Conservation (phyloP, 1,139 yeast genomes). For the Hansenula sp. region DNA sequence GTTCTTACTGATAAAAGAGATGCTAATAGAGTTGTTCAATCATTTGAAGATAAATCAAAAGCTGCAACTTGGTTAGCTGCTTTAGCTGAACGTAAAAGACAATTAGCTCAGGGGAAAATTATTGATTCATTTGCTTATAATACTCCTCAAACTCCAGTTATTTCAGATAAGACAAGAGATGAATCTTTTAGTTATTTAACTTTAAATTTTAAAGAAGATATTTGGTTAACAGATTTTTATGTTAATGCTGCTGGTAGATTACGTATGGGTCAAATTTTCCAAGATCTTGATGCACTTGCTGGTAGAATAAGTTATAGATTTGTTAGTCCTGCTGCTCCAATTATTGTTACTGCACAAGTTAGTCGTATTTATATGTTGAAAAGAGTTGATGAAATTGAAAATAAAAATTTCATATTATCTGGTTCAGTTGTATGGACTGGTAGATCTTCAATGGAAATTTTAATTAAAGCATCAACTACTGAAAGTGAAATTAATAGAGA, state of each 20-base stretch:
- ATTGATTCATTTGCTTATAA: conserved; percentile 68
- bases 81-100: conserved; percentile 66
- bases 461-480: conserved; percentile 81
- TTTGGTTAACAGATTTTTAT: conserved; percentile 79
- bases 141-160: conserved; percentile 67
- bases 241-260: conserved; percentile 85
- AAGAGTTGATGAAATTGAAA: conserved; percentile 72
- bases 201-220: conserved; percentile 81
- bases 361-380: conserved; percentile 87
- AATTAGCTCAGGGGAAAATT: conserved; percentile 62
- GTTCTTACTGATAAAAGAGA: conserved; percentile 48
- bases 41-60: conserved; percentile 28
- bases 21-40: conserved; percentile 28
- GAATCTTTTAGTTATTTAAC: conserved; percentile 74
- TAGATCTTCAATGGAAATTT: conserved; percentile 89
- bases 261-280: conserved; percentile 88
- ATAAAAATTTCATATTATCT: conserved; percentile 74
- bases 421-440: conserved; percentile 96
- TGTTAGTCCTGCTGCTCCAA: conserved; percentile 88
- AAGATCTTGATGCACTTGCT: conserved; percentile 85
- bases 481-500: conserved; percentile 41
- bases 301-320: conserved; percentile 85
- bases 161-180: conserved; percentile 65
- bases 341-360: conserved; percentile 90
- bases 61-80: conserved; percentile 86